A percentile compares a stretch with the other conserved stretches of the same genome.
Conservation (phyloP, 768 basidiomycete genomes). For the Serendipita sp. region DNA sequence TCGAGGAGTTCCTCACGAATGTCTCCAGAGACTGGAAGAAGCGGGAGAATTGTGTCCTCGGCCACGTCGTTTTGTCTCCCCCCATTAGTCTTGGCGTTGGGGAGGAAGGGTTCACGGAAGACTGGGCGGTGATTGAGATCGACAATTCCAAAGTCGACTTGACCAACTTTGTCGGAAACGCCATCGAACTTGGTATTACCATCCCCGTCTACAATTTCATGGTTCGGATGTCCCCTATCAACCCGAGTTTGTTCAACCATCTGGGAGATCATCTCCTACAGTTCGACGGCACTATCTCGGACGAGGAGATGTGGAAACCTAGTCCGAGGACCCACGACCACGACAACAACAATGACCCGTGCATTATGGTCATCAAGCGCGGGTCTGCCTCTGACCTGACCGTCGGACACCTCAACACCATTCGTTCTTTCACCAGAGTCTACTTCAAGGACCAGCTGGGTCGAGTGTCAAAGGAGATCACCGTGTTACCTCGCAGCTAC, state of each 20-base stretch:
- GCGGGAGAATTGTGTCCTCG: background rate
- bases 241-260: background rate
- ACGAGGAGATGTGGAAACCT: background rate
- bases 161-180: slow-evolving; percentile 9
- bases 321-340: background rate
- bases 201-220: background rate
- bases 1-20: slow-evolving; percentile 7
- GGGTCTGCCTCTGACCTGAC: background rate
- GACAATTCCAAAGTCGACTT: slow-evolving; percentile 8
- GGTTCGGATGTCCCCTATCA: background rate
- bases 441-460: slow-evolving; percentile 8
- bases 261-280: background rate
- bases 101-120: slow-evolving; percentile 8
- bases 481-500: slow-evolving; percentile 18
- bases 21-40: background rate
- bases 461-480: slow-evolving; percentile 20
- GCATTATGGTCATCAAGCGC: background rate
- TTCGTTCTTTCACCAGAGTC: background rate
- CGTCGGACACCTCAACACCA: background rate
- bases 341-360: background rate
- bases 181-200: slow-evolving; percentile 9
- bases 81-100: slow-evolving; percentile 8
- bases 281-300: background rate
- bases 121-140: slow-evolving; percentile 11
- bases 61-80: background rate